A percentile compares a stretch with the other conserved stretches of the same genome.
phyloP scores from a whole-genome alignment of 805 yeast genomes.

The Tetrapisispora fleetii region DNA sequence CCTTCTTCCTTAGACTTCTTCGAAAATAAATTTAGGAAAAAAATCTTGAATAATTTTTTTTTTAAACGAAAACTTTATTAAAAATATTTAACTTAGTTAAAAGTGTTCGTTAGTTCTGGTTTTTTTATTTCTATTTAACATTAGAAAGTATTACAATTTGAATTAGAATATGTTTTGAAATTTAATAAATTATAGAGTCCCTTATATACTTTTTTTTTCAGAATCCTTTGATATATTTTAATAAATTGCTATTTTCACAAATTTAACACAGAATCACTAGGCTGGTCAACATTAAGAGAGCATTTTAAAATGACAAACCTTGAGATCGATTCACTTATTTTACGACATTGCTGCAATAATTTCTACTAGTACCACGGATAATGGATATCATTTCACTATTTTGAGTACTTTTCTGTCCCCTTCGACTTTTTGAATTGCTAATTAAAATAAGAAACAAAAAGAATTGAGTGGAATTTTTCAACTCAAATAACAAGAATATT shows the following conservation, averaged over 20 bases:
- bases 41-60: background rate
- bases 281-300: too few species aligned
- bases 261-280: too few species aligned
- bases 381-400: background rate
- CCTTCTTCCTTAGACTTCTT: background rate
- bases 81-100: background rate
- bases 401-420: background rate
- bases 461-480: background rate
- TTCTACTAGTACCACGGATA: background rate
- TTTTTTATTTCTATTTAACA: too few species aligned
- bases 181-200: background rate
- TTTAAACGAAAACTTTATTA: background rate
- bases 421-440: background rate
- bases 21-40: constrained; percentile 1
- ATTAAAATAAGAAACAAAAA: too few species aligned
- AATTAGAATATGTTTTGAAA: background rate
- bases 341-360: background rate
- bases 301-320: too few species aligned
- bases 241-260: too few species aligned
- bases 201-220: background rate
- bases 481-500: too few species aligned
- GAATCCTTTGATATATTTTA: background rate
- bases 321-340: too few species aligned
- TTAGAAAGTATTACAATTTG: too few species aligned
- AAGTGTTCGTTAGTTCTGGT: background rate